These are phyloP conservation scores for Nematodospora anomalae DNA, from an alignment of 1,139 yeast genomes.

Conservation along the genomic window DNA sequence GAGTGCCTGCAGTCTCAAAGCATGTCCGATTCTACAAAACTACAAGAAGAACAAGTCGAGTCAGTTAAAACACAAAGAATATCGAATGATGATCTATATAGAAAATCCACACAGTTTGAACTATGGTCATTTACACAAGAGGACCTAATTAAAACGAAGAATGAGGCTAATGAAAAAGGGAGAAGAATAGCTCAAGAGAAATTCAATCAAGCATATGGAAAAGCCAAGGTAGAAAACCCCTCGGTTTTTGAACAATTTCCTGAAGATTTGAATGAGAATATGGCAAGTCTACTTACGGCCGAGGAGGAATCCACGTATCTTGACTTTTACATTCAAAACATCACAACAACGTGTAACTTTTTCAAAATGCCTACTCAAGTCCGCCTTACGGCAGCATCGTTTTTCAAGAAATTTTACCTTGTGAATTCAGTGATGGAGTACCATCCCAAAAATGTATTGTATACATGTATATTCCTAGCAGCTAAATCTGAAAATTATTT, in stretches of 20 bases:
- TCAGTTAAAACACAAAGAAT: conserved; percentile 25
- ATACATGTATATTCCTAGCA: conserved; percentile 86
- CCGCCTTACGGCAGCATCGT: conserved; percentile 81
- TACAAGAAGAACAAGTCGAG: not conserved
- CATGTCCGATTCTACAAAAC: not conserved
- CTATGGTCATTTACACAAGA: conserved; percentile 78
- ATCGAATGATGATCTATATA: conserved; percentile 78
- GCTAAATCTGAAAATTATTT: conserved; percentile 91
- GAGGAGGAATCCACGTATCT: conserved; percentile 74
- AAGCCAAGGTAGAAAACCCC: conserved; percentile 31
- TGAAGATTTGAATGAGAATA: conserved; percentile 26
- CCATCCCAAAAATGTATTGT: conserved; percentile 80
- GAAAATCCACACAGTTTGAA: conserved; percentile 81
- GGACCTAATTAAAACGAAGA: conserved; percentile 49
- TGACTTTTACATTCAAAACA: conserved; percentile 68
- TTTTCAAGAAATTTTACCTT: conserved; percentile 78
- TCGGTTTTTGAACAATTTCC: conserved; percentile 28
- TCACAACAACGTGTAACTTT: conserved; percentile 52
- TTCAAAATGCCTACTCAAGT: conserved; percentile 52
- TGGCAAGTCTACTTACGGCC: conserved; percentile 46
- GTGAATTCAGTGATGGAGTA: conserved; percentile 79
- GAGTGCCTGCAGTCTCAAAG: not conserved
- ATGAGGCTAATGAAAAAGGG: conserved; percentile 55
- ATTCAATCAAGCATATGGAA: conserved; percentile 25
- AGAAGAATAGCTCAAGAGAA: conserved; percentile 38